Percentiles rank a stretch among this genome's conserved stretches.
These are phyloP conservation scores for Cytospora leucostoma DNA, from an alignment of 2,329 filamentous ascomycete genomes.

Conservation along the genomic window DNA sequence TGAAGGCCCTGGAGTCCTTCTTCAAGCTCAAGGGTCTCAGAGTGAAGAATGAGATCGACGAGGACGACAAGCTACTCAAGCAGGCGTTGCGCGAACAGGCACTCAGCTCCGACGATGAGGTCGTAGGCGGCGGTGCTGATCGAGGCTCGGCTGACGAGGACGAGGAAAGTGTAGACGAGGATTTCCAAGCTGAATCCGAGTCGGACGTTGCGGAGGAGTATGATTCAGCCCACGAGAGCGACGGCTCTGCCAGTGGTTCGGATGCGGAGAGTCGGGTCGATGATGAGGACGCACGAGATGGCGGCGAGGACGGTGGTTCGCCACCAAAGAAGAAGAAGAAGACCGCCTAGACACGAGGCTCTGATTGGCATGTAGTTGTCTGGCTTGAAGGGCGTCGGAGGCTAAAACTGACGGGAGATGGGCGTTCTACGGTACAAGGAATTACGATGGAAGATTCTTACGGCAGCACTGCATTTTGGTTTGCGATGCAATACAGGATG, in stretches of 20 bases:
- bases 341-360: conserved; percentile 35
- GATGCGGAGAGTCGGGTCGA: conserved; percentile 65
- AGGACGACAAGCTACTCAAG: conserved; percentile 79
- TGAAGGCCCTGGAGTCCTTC: conserved; percentile 94
- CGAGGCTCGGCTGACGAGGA: conserved; percentile 95
- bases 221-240: conserved; percentile 88
- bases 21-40: conserved; percentile 95
- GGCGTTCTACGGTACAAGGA: conserved; percentile 23
- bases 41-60: conserved; percentile 98
- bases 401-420: conserved; percentile 8
- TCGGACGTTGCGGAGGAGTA: conserved; percentile 96
- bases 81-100: conserved; percentile 82
- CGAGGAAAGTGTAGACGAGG: conserved; percentile 91
- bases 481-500: conserved; percentile 2
- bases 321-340: conserved; percentile 49
- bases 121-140: conserved; percentile 68
- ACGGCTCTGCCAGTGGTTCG: conserved; percentile 67
- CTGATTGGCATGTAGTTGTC: not conserved
- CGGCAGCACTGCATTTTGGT: conserved; percentile 15
- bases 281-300: conserved; percentile 40
- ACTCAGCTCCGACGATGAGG: conserved; percentile 83
- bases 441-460: conserved; percentile 3
- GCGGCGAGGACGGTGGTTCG: conserved; percentile 42
- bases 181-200: conserved; percentile 90
- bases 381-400: conserved; percentile 2